A percentile compares a stretch with the other conserved stretches of the same genome.
Conservation (phyloP, 1,284 basidiomycete species). For the Inonotus obliquus region DNA sequence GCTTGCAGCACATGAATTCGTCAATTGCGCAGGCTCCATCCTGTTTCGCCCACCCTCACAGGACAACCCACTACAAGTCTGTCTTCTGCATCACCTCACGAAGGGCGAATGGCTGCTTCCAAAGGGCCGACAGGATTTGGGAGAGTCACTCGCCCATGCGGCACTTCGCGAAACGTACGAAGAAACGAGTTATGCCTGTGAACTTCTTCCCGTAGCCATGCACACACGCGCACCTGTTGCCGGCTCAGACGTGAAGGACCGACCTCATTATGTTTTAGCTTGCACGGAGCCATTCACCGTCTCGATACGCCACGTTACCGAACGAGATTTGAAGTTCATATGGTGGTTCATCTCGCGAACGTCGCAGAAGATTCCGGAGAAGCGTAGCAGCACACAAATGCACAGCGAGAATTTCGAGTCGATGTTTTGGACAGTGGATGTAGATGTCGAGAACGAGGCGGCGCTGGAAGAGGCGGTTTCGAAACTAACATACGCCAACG, state of each 20-base stretch:
- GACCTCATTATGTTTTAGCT: slow-evolving; percentile 6
- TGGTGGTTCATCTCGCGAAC: slow-evolving; percentile 19
- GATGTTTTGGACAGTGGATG: slow-evolving; percentile 13
- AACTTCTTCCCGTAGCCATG: slow-evolving; percentile 39
- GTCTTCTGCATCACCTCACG: slow-evolving; percentile 14
- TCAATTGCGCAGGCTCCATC: slow-evolving; percentile 13
- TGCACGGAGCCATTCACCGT: slow-evolving; percentile 20
- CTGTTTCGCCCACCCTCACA: slow-evolving; percentile 8
- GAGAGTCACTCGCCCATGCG: slow-evolving; percentile 42
- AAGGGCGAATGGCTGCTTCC: slow-evolving; percentile 44
- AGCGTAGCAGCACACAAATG: slow-evolving; percentile 16
- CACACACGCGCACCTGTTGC: slow-evolving; percentile 25
- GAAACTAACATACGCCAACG: slow-evolving; percentile 16
- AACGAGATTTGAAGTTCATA: slow-evolving; percentile 17
- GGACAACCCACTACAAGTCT: slow-evolving; percentile 11
- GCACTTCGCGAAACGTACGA: slow-evolving; percentile 55
- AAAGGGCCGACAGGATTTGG: slow-evolving; percentile 55
- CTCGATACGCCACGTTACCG: slow-evolving; percentile 14
- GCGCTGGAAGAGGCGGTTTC: slow-evolving; percentile 12
- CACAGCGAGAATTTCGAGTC: slow-evolving; percentile 20
- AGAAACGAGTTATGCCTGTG: slow-evolving; percentile 53
- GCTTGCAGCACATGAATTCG: slow-evolving; percentile 15
- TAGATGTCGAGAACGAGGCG: slow-evolving; percentile 9
- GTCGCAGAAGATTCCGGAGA: background rate
- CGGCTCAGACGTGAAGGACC: slow-evolving; percentile 13